These are phyloP conservation scores for Hevea brasiliensis DNA, from an alignment of 345 rosid species.

Conservation along the genomic window DNA sequence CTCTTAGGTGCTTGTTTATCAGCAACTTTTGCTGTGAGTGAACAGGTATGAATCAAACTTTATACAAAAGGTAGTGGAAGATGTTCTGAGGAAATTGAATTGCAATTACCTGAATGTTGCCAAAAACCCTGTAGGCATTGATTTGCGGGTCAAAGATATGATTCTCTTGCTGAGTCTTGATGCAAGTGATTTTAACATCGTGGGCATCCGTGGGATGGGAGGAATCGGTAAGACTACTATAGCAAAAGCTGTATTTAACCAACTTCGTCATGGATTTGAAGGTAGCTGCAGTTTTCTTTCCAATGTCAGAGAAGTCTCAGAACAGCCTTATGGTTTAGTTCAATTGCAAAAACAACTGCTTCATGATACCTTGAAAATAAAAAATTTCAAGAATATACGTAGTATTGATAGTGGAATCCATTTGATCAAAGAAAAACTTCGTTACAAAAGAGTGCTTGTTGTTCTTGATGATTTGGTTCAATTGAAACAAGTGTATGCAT, in stretches of 20 bases:
- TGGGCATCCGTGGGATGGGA: slow-evolving; percentile 4
- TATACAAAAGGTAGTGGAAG: too few relatives aligned
- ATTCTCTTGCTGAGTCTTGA: background rate
- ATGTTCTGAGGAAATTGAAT: too few relatives aligned
- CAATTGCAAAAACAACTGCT: background rate
- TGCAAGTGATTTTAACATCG: background rate
- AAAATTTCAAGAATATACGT: background rate
- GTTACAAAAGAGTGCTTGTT: slow-evolving; percentile 10
- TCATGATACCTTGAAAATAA: background rate
- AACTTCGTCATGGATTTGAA: background rate
- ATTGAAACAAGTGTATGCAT: background rate
- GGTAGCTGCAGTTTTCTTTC: background rate
- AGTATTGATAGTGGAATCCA: background rate
- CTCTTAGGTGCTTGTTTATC: too few relatives aligned
- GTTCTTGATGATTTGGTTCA: slow-evolving; percentile 14
- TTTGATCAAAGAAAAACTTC: slow-evolving; percentile 5
- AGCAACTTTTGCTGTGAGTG: too few relatives aligned
- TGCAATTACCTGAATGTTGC: too few relatives aligned
- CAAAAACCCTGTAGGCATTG: background rate
- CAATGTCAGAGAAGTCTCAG: background rate
- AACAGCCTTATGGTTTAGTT: background rate
- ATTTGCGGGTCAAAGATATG: background rate
- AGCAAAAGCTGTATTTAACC: slow-evolving; percentile 5
- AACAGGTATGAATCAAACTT: too few relatives aligned
- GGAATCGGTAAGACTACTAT: slow-evolving; percentile 11